These are phyloP conservation scores for Phaffia australis DNA, from an alignment of 768 basidiomycete genomes.

Conservation along the genomic window DNA sequence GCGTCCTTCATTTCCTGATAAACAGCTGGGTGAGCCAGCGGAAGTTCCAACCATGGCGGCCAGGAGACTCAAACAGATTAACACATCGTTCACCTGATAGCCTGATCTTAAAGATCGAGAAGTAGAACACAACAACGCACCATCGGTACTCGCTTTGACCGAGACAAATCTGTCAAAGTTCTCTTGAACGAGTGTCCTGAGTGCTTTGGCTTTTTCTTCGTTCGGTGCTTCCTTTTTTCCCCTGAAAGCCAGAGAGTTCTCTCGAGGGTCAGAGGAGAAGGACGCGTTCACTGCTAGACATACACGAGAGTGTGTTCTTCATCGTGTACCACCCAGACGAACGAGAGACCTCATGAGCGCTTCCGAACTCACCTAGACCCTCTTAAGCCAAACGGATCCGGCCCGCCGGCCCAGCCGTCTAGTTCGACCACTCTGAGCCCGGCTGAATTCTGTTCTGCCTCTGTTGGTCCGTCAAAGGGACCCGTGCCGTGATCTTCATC, in stretches of 20 bases:
- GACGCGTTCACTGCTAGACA: constrained; percentile 40
- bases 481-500: constrained; percentile 63
- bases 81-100: neutral
- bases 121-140: constrained; percentile 40
- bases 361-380: constrained; percentile 39
- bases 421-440: constrained; percentile 53
- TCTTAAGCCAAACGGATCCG: constrained; percentile 51
- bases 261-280: constrained; percentile 55
- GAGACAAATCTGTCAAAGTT: constrained; percentile 97
- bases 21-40: constrained; percentile 48
- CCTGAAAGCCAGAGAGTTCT: constrained; percentile 82
- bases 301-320: constrained; percentile 14
- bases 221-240: constrained; percentile 61
- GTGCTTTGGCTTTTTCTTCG: constrained; percentile 85
- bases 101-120: neutral
- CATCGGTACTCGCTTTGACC: constrained; percentile 92
- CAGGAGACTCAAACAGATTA: neutral
- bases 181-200: constrained; percentile 86
- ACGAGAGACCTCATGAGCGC: constrained; percentile 26
- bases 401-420: constrained; percentile 17
- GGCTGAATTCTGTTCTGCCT: constrained; percentile 42
- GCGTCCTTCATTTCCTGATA: constrained; percentile 90
- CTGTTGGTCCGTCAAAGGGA: constrained; percentile 55
- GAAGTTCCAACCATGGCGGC: neutral
- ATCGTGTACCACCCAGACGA: constrained; percentile 2